Conservation (phyloP, 345 rosid species). For the Gossypium turneri region DNA sequence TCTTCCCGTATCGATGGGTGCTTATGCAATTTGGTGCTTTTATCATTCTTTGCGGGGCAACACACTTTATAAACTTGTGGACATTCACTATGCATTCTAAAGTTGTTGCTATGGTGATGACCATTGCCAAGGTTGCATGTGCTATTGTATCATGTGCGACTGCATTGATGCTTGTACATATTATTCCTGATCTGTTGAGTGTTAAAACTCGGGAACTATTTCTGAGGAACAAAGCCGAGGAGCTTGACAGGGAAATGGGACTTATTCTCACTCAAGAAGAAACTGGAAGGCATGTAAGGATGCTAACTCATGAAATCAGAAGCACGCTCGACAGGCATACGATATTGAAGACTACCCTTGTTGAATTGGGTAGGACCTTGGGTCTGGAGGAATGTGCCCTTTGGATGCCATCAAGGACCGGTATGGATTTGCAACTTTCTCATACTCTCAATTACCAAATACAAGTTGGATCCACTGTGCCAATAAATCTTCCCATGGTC, state of each 20-base stretch:
- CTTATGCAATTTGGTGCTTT: slow-evolving; percentile 96
- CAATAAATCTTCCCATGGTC: slow-evolving; percentile 53
- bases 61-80: slow-evolving; percentile 94
- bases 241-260: slow-evolving; percentile 88
- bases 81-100: slow-evolving; percentile 75
- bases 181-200: slow-evolving; percentile 81
- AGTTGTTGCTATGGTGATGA: slow-evolving; percentile 78
- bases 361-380: slow-evolving; percentile 80
- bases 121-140: slow-evolving; percentile 75
- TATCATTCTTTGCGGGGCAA: slow-evolving; percentile 90
- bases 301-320: slow-evolving; percentile 95
- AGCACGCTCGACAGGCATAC: slow-evolving; percentile 87
- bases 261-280: slow-evolving; percentile 88
- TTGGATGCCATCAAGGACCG: slow-evolving; percentile 90
- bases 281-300: slow-evolving; percentile 88
- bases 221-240: slow-evolving; percentile 77
- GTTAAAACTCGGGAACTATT: slow-evolving; percentile 82
- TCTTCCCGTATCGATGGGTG: slow-evolving; percentile 96
- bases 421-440: slow-evolving; percentile 62
- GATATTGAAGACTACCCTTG: slow-evolving; percentile 79
- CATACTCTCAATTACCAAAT: slow-evolving; percentile 59
- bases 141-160: slow-evolving; percentile 86
- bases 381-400: slow-evolving; percentile 84
- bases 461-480: slow-evolving; percentile 61
- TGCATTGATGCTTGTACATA: slow-evolving; percentile 87